Conservation (phyloP, 2,329 filamentous ascomycete genomes). For the Cytospora leucostoma region DNA sequence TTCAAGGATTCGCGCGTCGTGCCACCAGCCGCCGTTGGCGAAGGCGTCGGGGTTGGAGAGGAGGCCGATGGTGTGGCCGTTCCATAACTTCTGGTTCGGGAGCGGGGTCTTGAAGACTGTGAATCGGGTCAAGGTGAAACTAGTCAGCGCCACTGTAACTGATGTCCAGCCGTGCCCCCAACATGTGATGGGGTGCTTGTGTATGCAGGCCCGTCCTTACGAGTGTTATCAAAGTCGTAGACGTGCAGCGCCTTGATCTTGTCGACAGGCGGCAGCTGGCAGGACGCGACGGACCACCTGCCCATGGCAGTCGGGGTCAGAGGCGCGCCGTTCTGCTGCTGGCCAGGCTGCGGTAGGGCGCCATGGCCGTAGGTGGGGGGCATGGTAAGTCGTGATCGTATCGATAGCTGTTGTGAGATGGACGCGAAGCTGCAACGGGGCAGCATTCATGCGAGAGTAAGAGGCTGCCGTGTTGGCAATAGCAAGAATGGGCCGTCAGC, state of each 20-base stretch:
- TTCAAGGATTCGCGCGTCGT: constrained; percentile 81
- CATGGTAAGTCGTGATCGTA: constrained; percentile 15
- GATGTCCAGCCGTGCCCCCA: constrained; percentile 25
- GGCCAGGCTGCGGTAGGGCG: constrained; percentile 22
- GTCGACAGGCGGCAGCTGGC: constrained; percentile 44
- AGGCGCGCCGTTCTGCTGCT: constrained; percentile 20
- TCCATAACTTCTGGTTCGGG: constrained; percentile 88
- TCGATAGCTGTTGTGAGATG: constrained; percentile 3
- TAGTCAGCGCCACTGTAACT: constrained; percentile 19
- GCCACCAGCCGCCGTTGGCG: constrained; percentile 92
- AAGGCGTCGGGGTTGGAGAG: constrained; percentile 77
- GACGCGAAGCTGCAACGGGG: constrained; percentile 8
- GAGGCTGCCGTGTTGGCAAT: no score
- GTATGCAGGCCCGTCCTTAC: constrained; percentile 52
- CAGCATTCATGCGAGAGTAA: constrained; percentile 12
- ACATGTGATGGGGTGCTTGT: neutral
- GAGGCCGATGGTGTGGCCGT: constrained; percentile 71
- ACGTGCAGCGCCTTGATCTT: constrained; percentile 81
- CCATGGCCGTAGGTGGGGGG: constrained; percentile 23
- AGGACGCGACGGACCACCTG: constrained; percentile 27
- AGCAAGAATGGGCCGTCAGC: no score
- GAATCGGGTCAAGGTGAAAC: constrained; percentile 17
- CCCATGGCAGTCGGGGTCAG: constrained; percentile 28
- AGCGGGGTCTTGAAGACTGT: constrained; percentile 87
- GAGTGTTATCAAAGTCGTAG: constrained; percentile 97